These are phyloP conservation scores for Chlorella sp. DNA, from an alignment of 139 green algal genomes.

Conservation along the genomic window DNA sequence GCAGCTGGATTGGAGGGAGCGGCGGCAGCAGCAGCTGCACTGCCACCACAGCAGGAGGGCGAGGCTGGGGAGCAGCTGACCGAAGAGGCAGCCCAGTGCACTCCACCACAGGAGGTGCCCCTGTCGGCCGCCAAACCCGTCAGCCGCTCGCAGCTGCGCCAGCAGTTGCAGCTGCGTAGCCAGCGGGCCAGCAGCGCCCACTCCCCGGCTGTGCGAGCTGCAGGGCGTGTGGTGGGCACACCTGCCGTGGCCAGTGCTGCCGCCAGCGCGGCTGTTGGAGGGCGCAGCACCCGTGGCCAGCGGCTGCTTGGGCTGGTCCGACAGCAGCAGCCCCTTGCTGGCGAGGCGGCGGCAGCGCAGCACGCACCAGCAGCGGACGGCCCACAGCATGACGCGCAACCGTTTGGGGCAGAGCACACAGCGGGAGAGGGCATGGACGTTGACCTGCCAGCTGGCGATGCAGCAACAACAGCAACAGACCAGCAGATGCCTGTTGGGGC, in stretches of 20 bases:
- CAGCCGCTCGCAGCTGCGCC: constrained; percentile 12
- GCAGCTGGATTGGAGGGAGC: not conserved
- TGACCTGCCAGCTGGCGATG: not conserved
- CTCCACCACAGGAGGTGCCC: not conserved
- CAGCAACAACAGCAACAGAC: not conserved
- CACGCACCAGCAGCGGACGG: not conserved
- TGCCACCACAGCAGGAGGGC: no score
- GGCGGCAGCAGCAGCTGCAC: not conserved
- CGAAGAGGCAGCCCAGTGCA: no score
- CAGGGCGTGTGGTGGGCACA: not conserved
- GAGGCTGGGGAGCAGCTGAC: no score
- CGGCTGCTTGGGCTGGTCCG: not conserved
- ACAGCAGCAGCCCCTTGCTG: not conserved
- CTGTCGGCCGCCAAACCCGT: constrained; percentile 1
- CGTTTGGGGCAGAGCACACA: not conserved
- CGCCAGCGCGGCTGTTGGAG: not conserved
- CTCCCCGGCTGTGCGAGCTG: not conserved
- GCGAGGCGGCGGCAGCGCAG: not conserved
- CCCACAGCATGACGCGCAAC: not conserved
- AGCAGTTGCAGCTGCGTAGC: constrained; percentile 15
- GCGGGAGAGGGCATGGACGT: not conserved
- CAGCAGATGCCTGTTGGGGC: not conserved
- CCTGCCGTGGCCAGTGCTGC: not conserved
- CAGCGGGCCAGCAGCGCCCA: not conserved
- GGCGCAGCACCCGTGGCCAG: not conserved